Evolutionary conservation across 2,329 filamentous ascomycete species (phyloP).

Genomic region (Colletotrichum gloeosporioides): DNA sequence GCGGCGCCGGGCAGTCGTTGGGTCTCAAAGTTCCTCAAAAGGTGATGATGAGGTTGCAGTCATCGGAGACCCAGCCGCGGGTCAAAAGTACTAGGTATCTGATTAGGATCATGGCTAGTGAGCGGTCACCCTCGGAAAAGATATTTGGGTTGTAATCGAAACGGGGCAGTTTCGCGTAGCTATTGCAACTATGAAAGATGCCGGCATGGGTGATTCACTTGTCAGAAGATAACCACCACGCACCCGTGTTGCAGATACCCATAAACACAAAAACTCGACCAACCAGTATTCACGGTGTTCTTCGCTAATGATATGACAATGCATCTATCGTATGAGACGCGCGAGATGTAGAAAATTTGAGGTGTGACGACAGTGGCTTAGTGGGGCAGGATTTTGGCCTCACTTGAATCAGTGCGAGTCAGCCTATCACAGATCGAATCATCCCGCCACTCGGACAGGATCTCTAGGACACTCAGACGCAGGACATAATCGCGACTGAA

Average conservation of each 20-base stretch:
- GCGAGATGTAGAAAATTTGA: neutral
- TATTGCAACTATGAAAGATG: neutral
- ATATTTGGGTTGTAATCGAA: neutral
- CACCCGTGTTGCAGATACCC: neutral
- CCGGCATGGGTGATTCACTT: neutral
- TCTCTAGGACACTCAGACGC: neutral
- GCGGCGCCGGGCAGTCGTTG: constrained; percentile 9
- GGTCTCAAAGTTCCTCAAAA: neutral
- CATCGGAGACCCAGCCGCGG: neutral
- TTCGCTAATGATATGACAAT: neutral
- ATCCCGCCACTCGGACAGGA: neutral
- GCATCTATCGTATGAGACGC: neutral
- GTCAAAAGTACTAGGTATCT: neutral
- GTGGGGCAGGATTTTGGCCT: neutral
- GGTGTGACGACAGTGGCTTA: neutral
- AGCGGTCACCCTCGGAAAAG: neutral
- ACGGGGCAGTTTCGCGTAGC: neutral
- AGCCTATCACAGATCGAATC: neutral
- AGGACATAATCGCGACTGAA: neutral
- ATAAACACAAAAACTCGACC: neutral
- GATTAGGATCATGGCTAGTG: neutral
- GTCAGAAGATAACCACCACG: neutral
- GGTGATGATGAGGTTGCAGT: neutral
- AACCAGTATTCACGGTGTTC: neutral
- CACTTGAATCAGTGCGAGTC: neutral